Percentiles rank a stretch among this genome's conserved stretches.
Conservation (phyloP, 2,329 filamentous ascomycete species). For the Hortaea sp. region DNA sequence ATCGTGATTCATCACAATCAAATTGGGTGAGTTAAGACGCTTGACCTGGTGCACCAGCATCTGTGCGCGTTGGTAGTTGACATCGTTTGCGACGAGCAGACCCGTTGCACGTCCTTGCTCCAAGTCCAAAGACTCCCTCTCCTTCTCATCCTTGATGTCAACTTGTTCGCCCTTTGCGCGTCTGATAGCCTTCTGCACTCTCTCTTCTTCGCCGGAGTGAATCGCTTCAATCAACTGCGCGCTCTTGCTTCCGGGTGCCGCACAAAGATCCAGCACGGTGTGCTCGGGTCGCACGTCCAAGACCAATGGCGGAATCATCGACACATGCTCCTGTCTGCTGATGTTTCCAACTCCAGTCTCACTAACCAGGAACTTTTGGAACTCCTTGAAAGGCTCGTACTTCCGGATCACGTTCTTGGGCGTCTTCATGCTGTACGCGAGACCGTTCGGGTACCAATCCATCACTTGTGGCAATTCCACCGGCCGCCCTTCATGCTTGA, state of each 20-base stretch:
- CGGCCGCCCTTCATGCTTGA: conserved; percentile 68
- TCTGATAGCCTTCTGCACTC: conserved; percentile 62
- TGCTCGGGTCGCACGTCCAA: conserved; percentile 87
- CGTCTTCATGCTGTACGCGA: conserved; percentile 97
- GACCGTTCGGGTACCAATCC: conserved; percentile 84
- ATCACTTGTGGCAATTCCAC: conserved; percentile 77
- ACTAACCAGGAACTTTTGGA: conserved; percentile 95
- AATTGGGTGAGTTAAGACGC: conserved; percentile 87
- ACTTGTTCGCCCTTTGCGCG: conserved; percentile 44
- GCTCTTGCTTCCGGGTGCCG: conserved; percentile 93
- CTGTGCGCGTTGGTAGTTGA: conserved; percentile 92
- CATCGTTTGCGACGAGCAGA: conserved; percentile 87
- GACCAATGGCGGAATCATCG: conserved; percentile 94
- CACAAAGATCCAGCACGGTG: conserved; percentile 90
- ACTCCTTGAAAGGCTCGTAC: conserved; percentile 85
- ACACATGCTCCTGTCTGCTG: conserved; percentile 92
- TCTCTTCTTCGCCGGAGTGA: conserved; percentile 81
- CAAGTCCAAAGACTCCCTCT: conserved; percentile 20
- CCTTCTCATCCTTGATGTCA: conserved; percentile 11
- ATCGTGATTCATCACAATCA: conserved; percentile 96
- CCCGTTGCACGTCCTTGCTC: conserved; percentile 86
- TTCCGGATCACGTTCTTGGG: conserved; percentile 92
- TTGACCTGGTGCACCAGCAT: conserved; percentile 98
- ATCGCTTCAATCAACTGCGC: conserved; percentile 92
- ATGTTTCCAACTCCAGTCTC: conserved; percentile 97